phyloP scores from a whole-genome alignment of 345 rosid genomes.

The Erysimum cheiranthoides region DNA sequence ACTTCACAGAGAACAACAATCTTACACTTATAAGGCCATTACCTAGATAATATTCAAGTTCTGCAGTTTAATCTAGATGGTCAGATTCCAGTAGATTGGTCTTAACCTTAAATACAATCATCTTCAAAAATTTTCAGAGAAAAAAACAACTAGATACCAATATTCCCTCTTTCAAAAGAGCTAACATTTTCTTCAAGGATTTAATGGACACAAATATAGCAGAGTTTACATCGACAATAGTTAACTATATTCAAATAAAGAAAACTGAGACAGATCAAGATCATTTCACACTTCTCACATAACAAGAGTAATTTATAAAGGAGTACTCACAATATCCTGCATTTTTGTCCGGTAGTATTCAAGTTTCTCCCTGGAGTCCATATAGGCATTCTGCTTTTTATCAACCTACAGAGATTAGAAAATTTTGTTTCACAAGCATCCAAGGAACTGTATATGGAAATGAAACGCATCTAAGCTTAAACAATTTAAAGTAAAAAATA shows the following conservation, averaged over 20 bases:
- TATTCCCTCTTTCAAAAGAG: slow-evolving; percentile 14
- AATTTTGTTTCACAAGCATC: slow-evolving; percentile 29
- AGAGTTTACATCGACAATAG: not conserved
- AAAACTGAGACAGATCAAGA: slow-evolving; percentile 8
- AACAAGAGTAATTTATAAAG: slow-evolving; percentile 33
- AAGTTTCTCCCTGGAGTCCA: slow-evolving; percentile 93
- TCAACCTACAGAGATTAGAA: slow-evolving; percentile 56
- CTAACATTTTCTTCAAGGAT: not conserved
- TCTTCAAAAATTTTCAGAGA: slow-evolving; percentile 2
- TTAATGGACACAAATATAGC: not conserved
- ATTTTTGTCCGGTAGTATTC: slow-evolving; percentile 90
- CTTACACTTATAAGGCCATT: slow-evolving; percentile 13
- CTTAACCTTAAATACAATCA: not conserved
- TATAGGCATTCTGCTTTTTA: slow-evolving; percentile 61
- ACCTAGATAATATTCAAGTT: slow-evolving; percentile 20
- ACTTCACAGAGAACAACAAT: slow-evolving; percentile 16
- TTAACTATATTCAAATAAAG: slow-evolving; percentile 8
- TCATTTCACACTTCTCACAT: slow-evolving; percentile 10
- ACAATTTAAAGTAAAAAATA: not conserved
- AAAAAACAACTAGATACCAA: not conserved
- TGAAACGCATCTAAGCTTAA: slow-evolving; percentile 12
- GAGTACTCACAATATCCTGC: slow-evolving; percentile 94
- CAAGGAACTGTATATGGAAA: slow-evolving; percentile 29
- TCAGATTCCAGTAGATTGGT: slow-evolving; percentile 5
- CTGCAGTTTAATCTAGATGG: slow-evolving; percentile 10